Evolutionary conservation across 2,329 filamentous ascomycete species (phyloP).

Genomic region (Sodiomyces alkalinus): DNA sequence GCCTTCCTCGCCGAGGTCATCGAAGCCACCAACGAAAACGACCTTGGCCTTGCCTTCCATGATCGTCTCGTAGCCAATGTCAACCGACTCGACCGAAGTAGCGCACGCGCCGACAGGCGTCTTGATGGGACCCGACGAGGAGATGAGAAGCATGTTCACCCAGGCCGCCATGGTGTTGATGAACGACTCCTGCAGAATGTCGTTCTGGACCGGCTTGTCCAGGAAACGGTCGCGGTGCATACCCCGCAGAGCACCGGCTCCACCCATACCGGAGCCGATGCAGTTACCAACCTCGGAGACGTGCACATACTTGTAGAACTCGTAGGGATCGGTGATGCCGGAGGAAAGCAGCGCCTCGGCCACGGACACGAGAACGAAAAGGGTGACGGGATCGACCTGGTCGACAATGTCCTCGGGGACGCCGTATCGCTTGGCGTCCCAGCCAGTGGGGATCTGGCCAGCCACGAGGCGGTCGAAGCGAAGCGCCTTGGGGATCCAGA

Average conservation of each 20-base stretch:
- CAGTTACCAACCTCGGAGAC: conserved; percentile 97
- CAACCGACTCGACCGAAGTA: conserved; percentile 90
- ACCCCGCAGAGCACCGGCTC: conserved; percentile 75
- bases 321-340: conserved; percentile 96
- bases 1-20: conserved; percentile 98
- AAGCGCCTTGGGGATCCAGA: conserved; percentile 93
- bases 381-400: conserved; percentile 90
- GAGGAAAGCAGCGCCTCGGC: conserved; percentile 80
- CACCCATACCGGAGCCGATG: conserved; percentile 95
- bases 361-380: conserved; percentile 88
- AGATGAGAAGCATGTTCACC: conserved; percentile 98
- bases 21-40: conserved; percentile 95
- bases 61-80: conserved; percentile 97
- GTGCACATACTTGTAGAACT: conserved; percentile 99
- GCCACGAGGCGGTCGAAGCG: conserved; percentile 95
- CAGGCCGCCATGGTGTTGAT: conserved; percentile 99
- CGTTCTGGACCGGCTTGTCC: conserved; percentile 94
- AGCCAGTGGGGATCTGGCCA: conserved; percentile 91
- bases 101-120: conserved; percentile 96
- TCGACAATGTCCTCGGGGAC: conserved; percentile 95
- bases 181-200: conserved; percentile 97
- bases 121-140: conserved; percentile 95
- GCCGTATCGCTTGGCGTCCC: conserved; percentile 93
- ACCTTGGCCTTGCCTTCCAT: conserved; percentile 95
- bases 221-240: conserved; percentile 98